Evolutionary conservation across 1,139 yeast genomes (phyloP).

Genomic region (Saccharomyces hybrid): DNA sequence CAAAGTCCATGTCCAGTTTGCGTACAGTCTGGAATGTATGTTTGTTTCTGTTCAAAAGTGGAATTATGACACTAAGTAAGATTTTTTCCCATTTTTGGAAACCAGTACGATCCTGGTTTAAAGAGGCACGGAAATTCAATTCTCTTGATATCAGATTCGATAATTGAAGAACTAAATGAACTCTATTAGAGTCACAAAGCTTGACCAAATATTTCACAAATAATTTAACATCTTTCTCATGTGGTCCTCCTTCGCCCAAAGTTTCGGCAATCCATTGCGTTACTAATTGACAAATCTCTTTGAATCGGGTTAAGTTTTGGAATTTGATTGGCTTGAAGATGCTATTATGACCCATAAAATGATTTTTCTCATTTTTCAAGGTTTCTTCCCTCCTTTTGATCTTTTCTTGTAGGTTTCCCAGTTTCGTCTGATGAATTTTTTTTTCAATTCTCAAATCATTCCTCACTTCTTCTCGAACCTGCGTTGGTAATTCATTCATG

Average conservation of each 20-base stretch:
- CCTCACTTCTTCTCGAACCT: conserved; percentile 27
- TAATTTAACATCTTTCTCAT: conserved; percentile 44
- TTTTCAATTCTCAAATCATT: conserved; percentile 28
- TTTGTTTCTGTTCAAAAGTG: conserved; percentile 22
- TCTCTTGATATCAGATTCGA: conserved; percentile 18
- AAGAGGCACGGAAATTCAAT: conserved; percentile 14
- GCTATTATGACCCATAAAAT: conserved; percentile 23
- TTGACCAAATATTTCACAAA: conserved; percentile 32
- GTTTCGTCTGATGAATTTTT: conserved; percentile 32
- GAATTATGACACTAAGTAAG: conserved; percentile 19
- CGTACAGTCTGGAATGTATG: conserved; percentile 21
- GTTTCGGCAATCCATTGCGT: conserved; percentile 45
- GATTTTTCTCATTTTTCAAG: conserved; percentile 10
- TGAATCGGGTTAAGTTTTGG: conserved; percentile 32
- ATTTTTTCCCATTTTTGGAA: conserved; percentile 30
- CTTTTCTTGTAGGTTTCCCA: conserved; percentile 16
- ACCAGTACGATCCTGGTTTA: conserved; percentile 12
- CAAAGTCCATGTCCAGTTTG: conserved; percentile 20
- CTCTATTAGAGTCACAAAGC: conserved; percentile 19
- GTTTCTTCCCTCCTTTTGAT: conserved; percentile 32
- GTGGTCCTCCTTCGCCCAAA: conserved; percentile 46
- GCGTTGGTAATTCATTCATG: conserved; percentile 25
- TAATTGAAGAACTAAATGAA: conserved; percentile 20
- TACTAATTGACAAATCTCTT: conserved; percentile 36
- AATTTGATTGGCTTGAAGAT: conserved; percentile 34